Conservation (phyloP, 1,139 yeast genomes). For the Tardiomyces digboiensis region DNA sequence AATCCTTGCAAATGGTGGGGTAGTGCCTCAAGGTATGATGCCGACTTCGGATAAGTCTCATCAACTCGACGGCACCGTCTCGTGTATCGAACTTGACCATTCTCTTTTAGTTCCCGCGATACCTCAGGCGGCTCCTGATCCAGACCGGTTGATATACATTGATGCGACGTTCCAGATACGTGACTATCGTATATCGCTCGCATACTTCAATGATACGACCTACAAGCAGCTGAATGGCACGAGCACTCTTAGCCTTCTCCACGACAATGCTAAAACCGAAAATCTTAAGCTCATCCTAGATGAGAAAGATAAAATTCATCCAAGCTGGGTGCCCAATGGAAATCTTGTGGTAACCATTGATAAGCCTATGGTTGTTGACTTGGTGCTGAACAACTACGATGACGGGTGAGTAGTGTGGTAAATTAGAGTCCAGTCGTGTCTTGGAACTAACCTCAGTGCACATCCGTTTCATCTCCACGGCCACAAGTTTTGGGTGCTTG, state of each 20-base stretch:
- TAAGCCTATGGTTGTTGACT: slow-evolving; percentile 51
- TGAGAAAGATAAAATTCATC: slow-evolving; percentile 46
- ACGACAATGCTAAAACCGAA: slow-evolving; percentile 21
- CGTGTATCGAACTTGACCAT: slow-evolving; percentile 27
- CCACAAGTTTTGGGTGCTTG: slow-evolving; percentile 66
- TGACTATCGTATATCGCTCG: slow-evolving; percentile 37
- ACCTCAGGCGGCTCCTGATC: slow-evolving; percentile 16
- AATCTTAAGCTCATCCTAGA: slow-evolving; percentile 36
- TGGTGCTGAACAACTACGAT: slow-evolving; percentile 64
- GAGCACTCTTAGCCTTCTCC: slow-evolving; percentile 34
- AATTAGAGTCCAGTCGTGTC: too few relatives aligned
- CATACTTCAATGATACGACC: slow-evolving; percentile 42
- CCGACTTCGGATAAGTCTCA: slow-evolving; percentile 12
- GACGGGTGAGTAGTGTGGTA: slow-evolving; percentile 56
- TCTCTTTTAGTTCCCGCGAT: slow-evolving; percentile 21
- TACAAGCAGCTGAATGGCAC: slow-evolving; percentile 38
- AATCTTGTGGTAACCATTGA: slow-evolving; percentile 31
- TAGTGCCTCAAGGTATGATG: slow-evolving; percentile 6
- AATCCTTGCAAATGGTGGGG: slow-evolving; percentile 8
- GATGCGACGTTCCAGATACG: slow-evolving; percentile 35
- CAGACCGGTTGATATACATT: slow-evolving; percentile 15
- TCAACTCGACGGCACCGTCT: slow-evolving; percentile 26
- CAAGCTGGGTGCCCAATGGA: slow-evolving; percentile 16
- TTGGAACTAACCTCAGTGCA: slow-evolving; percentile 20
- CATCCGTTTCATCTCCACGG: slow-evolving; percentile 97